Evolutionary conservation across 1,284 basidiomycete species (phyloP), one percentile per base, ranked within the genome.

Genomic region (Violaceomyces palustris): DNA sequence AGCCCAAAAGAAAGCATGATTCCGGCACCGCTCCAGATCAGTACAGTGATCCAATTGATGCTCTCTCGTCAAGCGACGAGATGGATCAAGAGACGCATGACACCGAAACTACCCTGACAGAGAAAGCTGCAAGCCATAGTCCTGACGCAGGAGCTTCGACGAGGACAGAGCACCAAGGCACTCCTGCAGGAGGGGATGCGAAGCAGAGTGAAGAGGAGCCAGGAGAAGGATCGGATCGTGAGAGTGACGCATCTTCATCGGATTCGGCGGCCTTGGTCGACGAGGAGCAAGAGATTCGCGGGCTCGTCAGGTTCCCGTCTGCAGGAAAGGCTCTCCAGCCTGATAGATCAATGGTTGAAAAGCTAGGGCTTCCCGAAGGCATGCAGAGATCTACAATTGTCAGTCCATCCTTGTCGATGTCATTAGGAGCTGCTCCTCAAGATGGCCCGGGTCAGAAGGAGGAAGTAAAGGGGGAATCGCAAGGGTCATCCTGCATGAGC

Each of bases 311-410:
- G 0, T 59, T 59, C 24, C 56, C 56, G 3, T 25, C 47, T 9
- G 56, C 56, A 6, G 56, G 56, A 12, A 44, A 46, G n/a, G 48
- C 47, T 14, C 44, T 50, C 7, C 57, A 63, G 33, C 42, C 49
- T 4, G 46, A 50, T 12, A n/a, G n/a, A n/a, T n/a, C n/a, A n/a
- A 39, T 55, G 18, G 61, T 72, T 19, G 42, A 59, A 24, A 46
- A 50, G 9, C 67, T 68, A 17, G 69, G 68, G 26, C 42, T 71
- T 3, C 65, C 69, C 0, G 39, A 56, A 30, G 67, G 61, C 23
- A 40, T 71, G 17, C 44, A 50, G 1, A 55, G n/a, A n/a, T n/a
- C n/a, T n/a, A n/a, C n/a, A n/a, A n/a, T n/a, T n/a, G n/a, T n/a
- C n/a, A n/a, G n/a, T n/a, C n/a, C n/a, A n/a, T n/a, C n/a, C n/a